Evolutionary conservation across 768 basidiomycete genomes (phyloP).

Genomic region (Cantharellus anzutake): DNA sequence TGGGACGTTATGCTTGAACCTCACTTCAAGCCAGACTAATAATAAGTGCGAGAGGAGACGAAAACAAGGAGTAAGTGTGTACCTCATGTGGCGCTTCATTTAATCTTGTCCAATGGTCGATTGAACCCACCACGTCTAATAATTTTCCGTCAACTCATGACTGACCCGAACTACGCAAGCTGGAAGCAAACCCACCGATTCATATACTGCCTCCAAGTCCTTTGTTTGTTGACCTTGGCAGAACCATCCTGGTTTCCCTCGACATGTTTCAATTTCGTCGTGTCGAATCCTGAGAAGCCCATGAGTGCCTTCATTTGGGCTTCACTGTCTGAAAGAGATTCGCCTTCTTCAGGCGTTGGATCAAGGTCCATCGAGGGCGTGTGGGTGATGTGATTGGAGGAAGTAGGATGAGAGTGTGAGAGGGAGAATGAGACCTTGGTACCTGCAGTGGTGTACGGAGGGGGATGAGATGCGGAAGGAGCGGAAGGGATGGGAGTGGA

Average conservation of each 20-base stretch:
- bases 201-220: conserved; percentile 98
- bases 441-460: neutral
- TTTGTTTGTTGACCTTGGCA: conserved; percentile 52
- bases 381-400: neutral
- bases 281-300: conserved; percentile 75
- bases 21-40: no score
- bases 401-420: neutral
- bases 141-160: neutral
- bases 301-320: conserved; percentile 77
- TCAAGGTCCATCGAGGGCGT: conserved; percentile 1
- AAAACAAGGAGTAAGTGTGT: neutral
- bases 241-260: conserved; percentile 63
- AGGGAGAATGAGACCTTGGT: neutral
- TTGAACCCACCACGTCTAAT: conserved; percentile 70
- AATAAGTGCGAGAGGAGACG: no score
- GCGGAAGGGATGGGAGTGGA: neutral
- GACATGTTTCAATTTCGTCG: conserved; percentile 74
- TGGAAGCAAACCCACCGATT: conserved; percentile 38
- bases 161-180: no score
- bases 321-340: conserved; percentile 40
- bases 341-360: conserved; percentile 16
- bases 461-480: neutral
- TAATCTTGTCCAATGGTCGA: conserved; percentile 90
- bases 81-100: conserved; percentile 22
- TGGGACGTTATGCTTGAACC: neutral